Evolutionary conservation across 306 rosid species (phyloP).

Genomic region (Bauhinia variegata): DNA sequence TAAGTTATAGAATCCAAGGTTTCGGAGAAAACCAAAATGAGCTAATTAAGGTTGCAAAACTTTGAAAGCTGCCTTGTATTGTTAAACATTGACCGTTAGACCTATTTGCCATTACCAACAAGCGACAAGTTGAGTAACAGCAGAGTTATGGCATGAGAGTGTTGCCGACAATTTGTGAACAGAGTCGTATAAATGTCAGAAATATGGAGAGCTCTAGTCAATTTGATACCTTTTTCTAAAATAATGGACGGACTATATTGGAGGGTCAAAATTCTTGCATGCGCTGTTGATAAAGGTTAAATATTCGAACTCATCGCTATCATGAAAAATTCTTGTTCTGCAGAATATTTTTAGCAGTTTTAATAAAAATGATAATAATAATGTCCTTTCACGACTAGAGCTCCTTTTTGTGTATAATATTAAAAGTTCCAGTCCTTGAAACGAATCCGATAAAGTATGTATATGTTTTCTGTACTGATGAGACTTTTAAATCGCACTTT

Average conservation of each 20-base stretch:
- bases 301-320: slow-evolving; percentile 29
- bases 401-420: neutral
- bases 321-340: slow-evolving; percentile 4
- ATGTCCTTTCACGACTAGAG: neutral
- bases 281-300: neutral
- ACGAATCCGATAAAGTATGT: neutral
- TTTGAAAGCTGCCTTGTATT: neutral
- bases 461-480: neutral
- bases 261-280: slow-evolving; percentile 3
- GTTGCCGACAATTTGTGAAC: neutral
- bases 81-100: slow-evolving; percentile 3
- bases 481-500: slow-evolving; percentile 6
- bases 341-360: slow-evolving; percentile 6
- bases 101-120: neutral
- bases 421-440: neutral
- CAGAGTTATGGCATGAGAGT: slow-evolving; percentile 6
- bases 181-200: neutral
- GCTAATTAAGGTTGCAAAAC: too few relatives aligned
- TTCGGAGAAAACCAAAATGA: neutral
- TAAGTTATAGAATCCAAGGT: too few relatives aligned
- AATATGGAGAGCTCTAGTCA: slow-evolving; percentile 9
- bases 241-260: slow-evolving; percentile 20
- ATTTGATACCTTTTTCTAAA: neutral
- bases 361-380: too few relatives aligned
- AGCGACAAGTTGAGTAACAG: neutral